These are phyloP conservation scores for Pyricularia pennisetigena DNA, from an alignment of 2,329 filamentous ascomycete species.

Conservation along the genomic window DNA sequence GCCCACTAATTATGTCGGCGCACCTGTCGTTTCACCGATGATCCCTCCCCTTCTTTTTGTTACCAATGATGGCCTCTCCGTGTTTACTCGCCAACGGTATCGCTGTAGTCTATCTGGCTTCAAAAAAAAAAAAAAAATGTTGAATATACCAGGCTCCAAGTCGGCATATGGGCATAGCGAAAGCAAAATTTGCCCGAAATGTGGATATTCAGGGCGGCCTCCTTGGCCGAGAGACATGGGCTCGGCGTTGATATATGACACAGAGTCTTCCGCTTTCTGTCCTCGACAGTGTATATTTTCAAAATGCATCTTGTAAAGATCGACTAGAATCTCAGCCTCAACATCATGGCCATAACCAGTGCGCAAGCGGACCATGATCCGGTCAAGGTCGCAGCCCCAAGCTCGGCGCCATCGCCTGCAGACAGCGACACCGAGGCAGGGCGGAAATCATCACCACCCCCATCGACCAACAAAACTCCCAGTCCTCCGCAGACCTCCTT, in stretches of 20 bases:
- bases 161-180: background rate
- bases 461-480: too few species aligned
- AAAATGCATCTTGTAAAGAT: background rate
- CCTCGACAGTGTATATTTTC: background rate
- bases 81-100: background rate
- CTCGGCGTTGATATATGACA: background rate
- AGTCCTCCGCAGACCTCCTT: background rate
- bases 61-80: background rate
- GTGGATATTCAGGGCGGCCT: background rate
- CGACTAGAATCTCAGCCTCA: background rate
- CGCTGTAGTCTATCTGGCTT: background rate
- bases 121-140: too few species aligned
- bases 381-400: background rate
- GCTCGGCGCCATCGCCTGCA: background rate
- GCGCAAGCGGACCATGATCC: background rate
- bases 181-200: background rate
- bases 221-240: background rate
- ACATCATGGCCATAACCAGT: background rate
- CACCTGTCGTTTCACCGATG: background rate
- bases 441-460: background rate
- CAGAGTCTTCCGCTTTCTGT: background rate
- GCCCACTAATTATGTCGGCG: background rate
- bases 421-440: background rate
- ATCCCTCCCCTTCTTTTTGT: background rate
- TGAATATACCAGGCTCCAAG: background rate